phyloP scores from a whole-genome alignment of 768 basidiomycete genomes.

The Inosperma sp. region DNA sequence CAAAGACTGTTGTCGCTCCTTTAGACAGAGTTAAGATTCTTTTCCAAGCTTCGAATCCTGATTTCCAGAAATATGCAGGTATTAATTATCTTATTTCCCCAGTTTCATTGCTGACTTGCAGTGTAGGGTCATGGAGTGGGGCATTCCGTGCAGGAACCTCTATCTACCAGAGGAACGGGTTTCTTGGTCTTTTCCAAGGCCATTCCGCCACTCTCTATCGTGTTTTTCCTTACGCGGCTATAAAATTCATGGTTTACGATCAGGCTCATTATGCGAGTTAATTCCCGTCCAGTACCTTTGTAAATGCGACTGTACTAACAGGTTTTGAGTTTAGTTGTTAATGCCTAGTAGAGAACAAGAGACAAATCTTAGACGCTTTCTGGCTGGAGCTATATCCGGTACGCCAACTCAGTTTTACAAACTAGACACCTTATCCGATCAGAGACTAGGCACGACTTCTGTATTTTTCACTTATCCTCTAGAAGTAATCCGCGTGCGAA shows the following conservation, averaged over 20 bases:
- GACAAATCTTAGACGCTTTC: constrained; percentile 74
- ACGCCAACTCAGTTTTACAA: constrained; percentile 21
- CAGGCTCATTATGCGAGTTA: constrained; percentile 66
- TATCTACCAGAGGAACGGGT: constrained; percentile 65
- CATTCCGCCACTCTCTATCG: constrained; percentile 93
- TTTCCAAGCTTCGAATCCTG: constrained; percentile 94
- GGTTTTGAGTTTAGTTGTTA: constrained; percentile 7
- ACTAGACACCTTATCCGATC: background rate
- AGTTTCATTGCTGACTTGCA: background rate
- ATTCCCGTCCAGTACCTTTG: background rate
- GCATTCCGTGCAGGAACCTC: constrained; percentile 69
- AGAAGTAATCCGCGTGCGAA: constrained; percentile 90
- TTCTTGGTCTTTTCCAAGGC: constrained; percentile 86
- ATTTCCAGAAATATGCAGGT: constrained; percentile 93
- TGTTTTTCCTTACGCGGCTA: constrained; percentile 94
- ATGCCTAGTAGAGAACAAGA: constrained; percentile 82
- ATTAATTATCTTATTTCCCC: constrained; percentile 19
- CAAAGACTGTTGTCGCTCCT: constrained; percentile 92
- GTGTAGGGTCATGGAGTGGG: constrained; percentile 80
- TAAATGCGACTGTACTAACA: background rate
- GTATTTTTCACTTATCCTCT: constrained; percentile 94
- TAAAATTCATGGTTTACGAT: constrained; percentile 97
- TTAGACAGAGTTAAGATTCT: constrained; percentile 98
- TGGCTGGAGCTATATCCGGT: constrained; percentile 89
- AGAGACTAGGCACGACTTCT: constrained; percentile 65